Conservation (phyloP, 352 stramenopile species). For the Phytophthora litchii region DNA sequence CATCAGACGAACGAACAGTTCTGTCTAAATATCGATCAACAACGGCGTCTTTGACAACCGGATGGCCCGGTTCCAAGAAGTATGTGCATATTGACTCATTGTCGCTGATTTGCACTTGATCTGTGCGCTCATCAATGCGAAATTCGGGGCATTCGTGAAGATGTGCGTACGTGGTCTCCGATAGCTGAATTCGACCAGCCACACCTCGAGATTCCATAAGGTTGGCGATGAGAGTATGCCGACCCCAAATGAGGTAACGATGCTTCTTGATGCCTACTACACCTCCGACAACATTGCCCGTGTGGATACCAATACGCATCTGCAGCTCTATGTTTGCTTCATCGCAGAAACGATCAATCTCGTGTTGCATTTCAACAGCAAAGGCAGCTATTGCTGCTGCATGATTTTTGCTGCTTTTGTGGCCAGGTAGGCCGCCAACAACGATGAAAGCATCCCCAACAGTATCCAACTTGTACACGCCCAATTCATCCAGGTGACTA, state of each 20-base stretch:
- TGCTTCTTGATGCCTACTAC: slow-evolving; percentile 88
- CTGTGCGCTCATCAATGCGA: slow-evolving; percentile 48
- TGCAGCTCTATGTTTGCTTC: slow-evolving; percentile 71
- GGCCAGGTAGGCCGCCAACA: slow-evolving; percentile 67
- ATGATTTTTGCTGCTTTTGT: slow-evolving; percentile 78
- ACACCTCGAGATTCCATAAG: slow-evolving; percentile 76
- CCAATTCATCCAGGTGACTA: slow-evolving; percentile 75
- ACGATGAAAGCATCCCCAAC: slow-evolving; percentile 89
- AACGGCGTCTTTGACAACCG: slow-evolving; percentile 54
- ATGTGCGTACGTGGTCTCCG: slow-evolving; percentile 62
- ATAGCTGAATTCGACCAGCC: slow-evolving; percentile 65
- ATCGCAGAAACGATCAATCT: slow-evolving; percentile 78
- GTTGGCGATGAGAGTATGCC: slow-evolving; percentile 81
- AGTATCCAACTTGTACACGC: slow-evolving; percentile 90
- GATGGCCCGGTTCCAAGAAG: slow-evolving; percentile 53
- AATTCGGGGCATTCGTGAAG: slow-evolving; percentile 62
- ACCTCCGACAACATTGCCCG: slow-evolving; percentile 77
- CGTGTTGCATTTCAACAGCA: slow-evolving; percentile 85
- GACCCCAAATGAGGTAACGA: slow-evolving; percentile 86
- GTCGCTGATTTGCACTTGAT: slow-evolving; percentile 60
- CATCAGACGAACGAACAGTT: slow-evolving; percentile 36
- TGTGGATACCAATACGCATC: slow-evolving; percentile 89
- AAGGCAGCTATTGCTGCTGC: slow-evolving; percentile 78
- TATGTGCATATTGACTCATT: slow-evolving; percentile 59
- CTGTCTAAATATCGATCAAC: slow-evolving; percentile 55